Conservation (phyloP, 2,329 filamentous ascomycete species). For the Alternaria postmessia region DNA sequence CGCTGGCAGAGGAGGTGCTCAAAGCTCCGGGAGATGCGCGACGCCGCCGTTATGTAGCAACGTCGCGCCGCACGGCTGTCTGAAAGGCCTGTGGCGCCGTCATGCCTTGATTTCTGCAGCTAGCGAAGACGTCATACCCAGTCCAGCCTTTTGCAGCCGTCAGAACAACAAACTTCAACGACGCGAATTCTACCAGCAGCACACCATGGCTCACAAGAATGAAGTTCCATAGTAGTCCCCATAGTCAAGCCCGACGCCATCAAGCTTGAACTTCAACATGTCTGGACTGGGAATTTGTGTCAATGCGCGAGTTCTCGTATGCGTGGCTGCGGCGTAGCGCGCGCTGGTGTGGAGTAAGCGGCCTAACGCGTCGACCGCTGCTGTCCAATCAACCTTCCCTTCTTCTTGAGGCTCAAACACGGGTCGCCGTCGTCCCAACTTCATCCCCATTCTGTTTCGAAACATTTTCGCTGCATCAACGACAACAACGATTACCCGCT, state of each 20-base stretch:
- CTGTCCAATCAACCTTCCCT: slow-evolving; percentile 39
- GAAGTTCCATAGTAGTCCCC: background rate
- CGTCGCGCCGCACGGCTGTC: slow-evolving; percentile 29
- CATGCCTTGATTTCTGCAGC: slow-evolving; percentile 46
- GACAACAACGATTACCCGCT: background rate
- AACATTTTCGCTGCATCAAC: slow-evolving; percentile 1
- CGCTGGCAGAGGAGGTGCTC: slow-evolving; percentile 49
- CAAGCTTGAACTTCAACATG: background rate
- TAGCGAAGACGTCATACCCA: slow-evolving; percentile 32
- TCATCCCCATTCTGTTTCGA: slow-evolving; percentile 14
- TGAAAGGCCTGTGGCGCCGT: slow-evolving; percentile 29
- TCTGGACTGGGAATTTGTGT: background rate
- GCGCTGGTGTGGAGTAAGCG: slow-evolving; percentile 11
- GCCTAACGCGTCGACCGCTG: slow-evolving; percentile 10
- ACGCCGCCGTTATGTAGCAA: slow-evolving; percentile 44
- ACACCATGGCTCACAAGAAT: background rate
- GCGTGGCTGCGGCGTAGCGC: slow-evolving; percentile 46
- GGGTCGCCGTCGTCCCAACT: slow-evolving; percentile 27
- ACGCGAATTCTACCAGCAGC: background rate
- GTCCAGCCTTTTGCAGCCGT: background rate
- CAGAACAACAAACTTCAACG: background rate
- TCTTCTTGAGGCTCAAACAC: slow-evolving; percentile 32
- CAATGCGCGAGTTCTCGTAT: slow-evolving; percentile 11
- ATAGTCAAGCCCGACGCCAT: background rate
- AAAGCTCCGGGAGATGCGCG: slow-evolving; percentile 32